A percentile compares a stretch with the other conserved stretches of the same genome.
phyloP scores from a whole-genome alignment of 1,139 yeast genomes.

The Candida glucosophila region DNA sequence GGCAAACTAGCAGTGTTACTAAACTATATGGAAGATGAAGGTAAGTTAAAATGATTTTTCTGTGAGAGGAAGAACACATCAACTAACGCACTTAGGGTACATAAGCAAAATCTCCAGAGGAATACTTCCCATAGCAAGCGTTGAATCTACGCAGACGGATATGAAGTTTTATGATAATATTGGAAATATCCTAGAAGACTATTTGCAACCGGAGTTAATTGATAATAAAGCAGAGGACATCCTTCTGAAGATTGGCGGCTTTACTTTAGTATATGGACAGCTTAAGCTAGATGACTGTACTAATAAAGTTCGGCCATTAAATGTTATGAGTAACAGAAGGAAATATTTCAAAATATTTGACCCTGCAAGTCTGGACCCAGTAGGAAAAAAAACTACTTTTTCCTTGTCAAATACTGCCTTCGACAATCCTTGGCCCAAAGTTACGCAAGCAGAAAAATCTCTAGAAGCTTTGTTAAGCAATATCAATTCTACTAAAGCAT shows the following conservation, averaged over 20 bases:
- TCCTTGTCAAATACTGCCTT: constrained; percentile 60
- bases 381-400: constrained; percentile 21
- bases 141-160: constrained; percentile 28
- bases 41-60: constrained; percentile 12
- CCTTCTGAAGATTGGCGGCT: constrained; percentile 66
- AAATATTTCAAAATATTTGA: constrained; percentile 27
- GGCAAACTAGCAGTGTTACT: constrained; percentile 71
- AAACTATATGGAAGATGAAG: constrained; percentile 49
- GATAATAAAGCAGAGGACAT: constrained; percentile 10
- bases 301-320: constrained; percentile 26
- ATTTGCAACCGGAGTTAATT: constrained; percentile 2
- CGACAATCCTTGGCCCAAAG: constrained; percentile 69
- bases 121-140: constrained; percentile 51
- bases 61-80: constrained; percentile 5
- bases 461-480: constrained; percentile 30
- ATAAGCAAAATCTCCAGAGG: constrained; percentile 61
- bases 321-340: constrained; percentile 46
- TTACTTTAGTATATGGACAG: constrained; percentile 68
- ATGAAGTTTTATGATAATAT: constrained; percentile 41
- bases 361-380: constrained; percentile 6
- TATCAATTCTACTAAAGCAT: constrained; percentile 12
- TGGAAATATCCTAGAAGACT: constrained; percentile 17
- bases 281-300: constrained; percentile 18
- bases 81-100: constrained; percentile 10
- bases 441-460: constrained; percentile 39